Conservation (phyloP, 441 rosid genomes). For the Cnidoscolus chayamansa region DNA sequence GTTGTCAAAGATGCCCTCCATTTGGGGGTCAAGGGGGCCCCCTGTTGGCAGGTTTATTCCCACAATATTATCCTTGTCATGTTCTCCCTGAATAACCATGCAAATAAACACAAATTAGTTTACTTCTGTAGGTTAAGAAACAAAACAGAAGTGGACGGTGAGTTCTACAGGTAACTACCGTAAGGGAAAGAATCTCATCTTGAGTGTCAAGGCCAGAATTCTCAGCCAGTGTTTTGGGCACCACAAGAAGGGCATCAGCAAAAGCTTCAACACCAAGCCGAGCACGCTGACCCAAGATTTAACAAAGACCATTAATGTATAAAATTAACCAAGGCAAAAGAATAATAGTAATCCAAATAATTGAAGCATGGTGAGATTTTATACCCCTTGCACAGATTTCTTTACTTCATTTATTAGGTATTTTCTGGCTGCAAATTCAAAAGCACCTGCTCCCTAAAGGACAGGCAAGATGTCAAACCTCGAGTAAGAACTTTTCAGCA, state of each 20-base stretch:
- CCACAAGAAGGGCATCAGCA: conserved; percentile 84
- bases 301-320: conserved; percentile 12
- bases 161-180: conserved; percentile 37
- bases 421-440: conserved; percentile 97
- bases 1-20: conserved; percentile 91
- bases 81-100: conserved; percentile 65
- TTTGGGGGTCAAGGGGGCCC: conserved; percentile 80
- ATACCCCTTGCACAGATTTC: conserved; percentile 95
- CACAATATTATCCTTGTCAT: conserved; percentile 80
- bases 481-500: neutral
- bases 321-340: neutral
- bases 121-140: neutral
- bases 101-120: conserved; percentile 7
- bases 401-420: conserved; percentile 74
- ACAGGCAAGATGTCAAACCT: conserved; percentile 6
- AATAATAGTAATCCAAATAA: neutral
- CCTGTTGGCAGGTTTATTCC: conserved; percentile 79
- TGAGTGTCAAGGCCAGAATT: conserved; percentile 94
- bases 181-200: conserved; percentile 80
- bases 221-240: conserved; percentile 93
- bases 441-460: conserved; percentile 91
- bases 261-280: conserved; percentile 96
- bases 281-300: conserved; percentile 63
- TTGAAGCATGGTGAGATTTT: conserved; percentile 3
- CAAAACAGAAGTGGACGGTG: neutral